Conservation (phyloP, 169 alveolate genomes). For the Eimeria necatrix region DNA sequence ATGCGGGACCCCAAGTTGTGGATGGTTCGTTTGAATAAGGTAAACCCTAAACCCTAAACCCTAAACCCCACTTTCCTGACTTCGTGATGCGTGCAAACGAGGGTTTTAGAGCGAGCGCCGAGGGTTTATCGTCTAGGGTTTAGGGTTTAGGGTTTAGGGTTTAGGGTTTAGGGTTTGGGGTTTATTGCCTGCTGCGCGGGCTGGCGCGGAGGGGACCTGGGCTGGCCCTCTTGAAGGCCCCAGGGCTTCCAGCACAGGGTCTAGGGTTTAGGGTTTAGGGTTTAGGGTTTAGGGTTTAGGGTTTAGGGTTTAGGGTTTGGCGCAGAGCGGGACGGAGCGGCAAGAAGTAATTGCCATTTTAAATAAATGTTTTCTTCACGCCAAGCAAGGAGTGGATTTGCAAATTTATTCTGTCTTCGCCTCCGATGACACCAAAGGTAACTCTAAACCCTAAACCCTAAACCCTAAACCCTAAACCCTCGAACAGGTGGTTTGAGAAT, state of each 20-base stretch:
- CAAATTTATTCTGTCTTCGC: constrained; percentile 67
- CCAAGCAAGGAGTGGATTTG: constrained; percentile 14
- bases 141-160: no score
- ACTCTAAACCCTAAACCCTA: no score
- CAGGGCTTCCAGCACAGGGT: no score
- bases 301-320: background rate
- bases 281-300: background rate
- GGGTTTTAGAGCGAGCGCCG: background rate
- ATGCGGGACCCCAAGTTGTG: constrained; percentile 71
- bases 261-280: no score
- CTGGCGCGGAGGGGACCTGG: background rate
- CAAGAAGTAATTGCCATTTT: constrained; percentile 46
- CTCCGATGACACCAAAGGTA: constrained; percentile 51
- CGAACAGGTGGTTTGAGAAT: constrained; percentile 98
- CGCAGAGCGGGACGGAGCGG: constrained; percentile 71
- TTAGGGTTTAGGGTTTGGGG: no score
- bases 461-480: no score
- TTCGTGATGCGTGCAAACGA: background rate
- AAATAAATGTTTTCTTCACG: constrained; percentile 56
- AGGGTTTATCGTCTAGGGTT: no score
- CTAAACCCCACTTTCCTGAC: background rate
- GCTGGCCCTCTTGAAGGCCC: background rate
- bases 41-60: background rate
- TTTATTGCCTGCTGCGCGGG: no score
- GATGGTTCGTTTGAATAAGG: constrained; percentile 71